Conservation (phyloP, 2,329 filamentous ascomycete genomes). For the Trichothecium roseum region DNA sequence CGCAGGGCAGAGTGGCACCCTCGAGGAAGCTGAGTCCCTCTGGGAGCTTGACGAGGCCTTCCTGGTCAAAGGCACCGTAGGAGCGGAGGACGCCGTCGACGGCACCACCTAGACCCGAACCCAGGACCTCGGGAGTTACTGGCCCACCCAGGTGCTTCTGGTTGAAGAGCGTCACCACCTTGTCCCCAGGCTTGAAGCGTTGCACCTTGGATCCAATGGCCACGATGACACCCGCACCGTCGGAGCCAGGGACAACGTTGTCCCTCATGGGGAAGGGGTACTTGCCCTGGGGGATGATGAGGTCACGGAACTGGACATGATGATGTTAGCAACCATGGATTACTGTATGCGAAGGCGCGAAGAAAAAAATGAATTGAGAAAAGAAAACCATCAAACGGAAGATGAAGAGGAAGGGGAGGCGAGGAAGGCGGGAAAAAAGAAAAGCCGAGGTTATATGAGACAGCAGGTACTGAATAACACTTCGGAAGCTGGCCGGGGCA, state of each 20-base stretch:
- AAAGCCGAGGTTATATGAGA: no score
- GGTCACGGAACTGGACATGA: constrained; percentile 36
- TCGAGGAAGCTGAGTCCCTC: constrained; percentile 40
- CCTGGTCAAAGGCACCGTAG: constrained; percentile 58
- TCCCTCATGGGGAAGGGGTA: constrained; percentile 32
- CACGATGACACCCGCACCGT: constrained; percentile 43
- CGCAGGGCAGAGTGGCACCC: constrained; percentile 47
- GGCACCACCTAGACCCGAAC: constrained; percentile 55
- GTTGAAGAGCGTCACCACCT: constrained; percentile 52
- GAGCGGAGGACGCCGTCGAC: constrained; percentile 59
- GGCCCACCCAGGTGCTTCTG: constrained; percentile 38
- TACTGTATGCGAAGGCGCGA: neutral
- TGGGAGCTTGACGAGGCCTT: constrained; percentile 55
- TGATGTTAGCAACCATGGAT: constrained; percentile 1
- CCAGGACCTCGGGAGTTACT: constrained; percentile 19
- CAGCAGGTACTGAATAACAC: no score
- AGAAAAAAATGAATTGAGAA: no score
- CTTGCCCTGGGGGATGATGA: constrained; percentile 36
- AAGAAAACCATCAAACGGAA: no score
- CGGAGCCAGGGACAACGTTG: constrained; percentile 38
- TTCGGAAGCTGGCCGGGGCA: no score
- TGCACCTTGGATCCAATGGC: constrained; percentile 38
- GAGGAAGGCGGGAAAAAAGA: no score
- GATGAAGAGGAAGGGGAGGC: no score
- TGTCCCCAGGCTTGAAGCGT: constrained; percentile 40